Evolutionary conservation across 495 filamentous ascomycete genomes (phyloP), one percentile per base, ranked within the genome.

Genomic region (Penicillium pancosmium): DNA sequence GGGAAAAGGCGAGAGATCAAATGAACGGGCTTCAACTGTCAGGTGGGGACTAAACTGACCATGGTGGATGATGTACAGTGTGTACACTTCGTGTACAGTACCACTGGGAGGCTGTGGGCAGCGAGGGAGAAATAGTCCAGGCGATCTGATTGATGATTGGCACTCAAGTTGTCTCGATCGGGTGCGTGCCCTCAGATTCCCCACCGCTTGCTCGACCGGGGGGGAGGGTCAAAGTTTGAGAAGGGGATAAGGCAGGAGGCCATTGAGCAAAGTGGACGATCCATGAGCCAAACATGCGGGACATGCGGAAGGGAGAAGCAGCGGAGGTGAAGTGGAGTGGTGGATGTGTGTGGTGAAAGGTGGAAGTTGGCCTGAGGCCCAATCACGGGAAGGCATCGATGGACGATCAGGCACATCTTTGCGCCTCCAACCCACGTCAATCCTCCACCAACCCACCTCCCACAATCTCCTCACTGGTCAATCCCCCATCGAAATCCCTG

Each of bases 191-290:
- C 40, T 31, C 16, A n/a, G 4, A 12, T 50, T 56, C 60, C 54
- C 66, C 57, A 66, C 63, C 60, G 55, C 52, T 56, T 53, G 59
- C 57, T 61, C 52, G 62, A 54, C 27, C 16, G 27, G 34, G 27
- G 27, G 27, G 5, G 27, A 23, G 27, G 27, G 27, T 8, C 27
- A 38, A 40, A 16, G 25, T 35, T 31, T 11, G 19, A 18, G 21
- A 34, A 38, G 18, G 57, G 31, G 44, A 19, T 8, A 8, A 48
- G 49, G 25, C 34, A 52, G 27, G 25, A 6, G 1, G 27, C 5
- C 27, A 31, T 31, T 31, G 27, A 31, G 27, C 8, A 31, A 6
- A 31, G 27, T 31, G 36, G 36, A 38, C 15, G 36, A 38, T n/a
- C 36, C 36, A 38, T 38, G 36, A 38, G 36, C 36, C 12, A 38